Percentiles rank a stretch among this genome's conserved stretches.
Conservation (phyloP, 345 rosid species). For the Schrenkiella parvula region DNA sequence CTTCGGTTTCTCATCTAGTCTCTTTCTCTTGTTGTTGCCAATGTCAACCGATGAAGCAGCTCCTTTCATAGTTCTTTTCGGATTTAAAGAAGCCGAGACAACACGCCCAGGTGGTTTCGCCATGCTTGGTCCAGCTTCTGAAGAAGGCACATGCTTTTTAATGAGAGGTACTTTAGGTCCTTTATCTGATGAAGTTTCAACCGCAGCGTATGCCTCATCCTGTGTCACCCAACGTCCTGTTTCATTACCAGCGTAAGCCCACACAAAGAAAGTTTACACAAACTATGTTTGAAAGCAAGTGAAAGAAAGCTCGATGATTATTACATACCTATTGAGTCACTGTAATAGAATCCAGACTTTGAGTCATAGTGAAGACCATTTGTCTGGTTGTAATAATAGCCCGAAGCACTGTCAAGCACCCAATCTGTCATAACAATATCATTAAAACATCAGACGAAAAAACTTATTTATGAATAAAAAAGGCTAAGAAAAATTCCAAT, state of each 20-base stretch:
- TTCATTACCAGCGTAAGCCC: constrained; percentile 28
- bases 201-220: constrained; percentile 70
- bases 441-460: constrained; percentile 28
- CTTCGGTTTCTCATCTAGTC: constrained; percentile 62
- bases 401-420: constrained; percentile 58
- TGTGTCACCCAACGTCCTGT: constrained; percentile 88
- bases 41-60: constrained; percentile 58
- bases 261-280: neutral
- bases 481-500: constrained; percentile 1
- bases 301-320: neutral
- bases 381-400: constrained; percentile 59
- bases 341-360: constrained; percentile 80
- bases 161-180: constrained; percentile 35
- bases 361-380: constrained; percentile 71
- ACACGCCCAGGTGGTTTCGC: constrained; percentile 57
- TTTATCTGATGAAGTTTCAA: constrained; percentile 36
- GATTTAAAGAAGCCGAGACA: constrained; percentile 59
- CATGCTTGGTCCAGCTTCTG: constrained; percentile 30
- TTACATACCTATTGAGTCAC: constrained; percentile 69
- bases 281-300: neutral
- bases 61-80: constrained; percentile 61
- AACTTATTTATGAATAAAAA: neutral
- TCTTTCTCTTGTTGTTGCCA: constrained; percentile 60
- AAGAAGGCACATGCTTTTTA: constrained; percentile 36
- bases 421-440: constrained; percentile 53